Percentiles rank a stretch among this genome's conserved stretches.
These are phyloP conservation scores for Fusarium sp. DNA, from an alignment of 2,329 filamentous ascomycete genomes.

Conservation along the genomic window DNA sequence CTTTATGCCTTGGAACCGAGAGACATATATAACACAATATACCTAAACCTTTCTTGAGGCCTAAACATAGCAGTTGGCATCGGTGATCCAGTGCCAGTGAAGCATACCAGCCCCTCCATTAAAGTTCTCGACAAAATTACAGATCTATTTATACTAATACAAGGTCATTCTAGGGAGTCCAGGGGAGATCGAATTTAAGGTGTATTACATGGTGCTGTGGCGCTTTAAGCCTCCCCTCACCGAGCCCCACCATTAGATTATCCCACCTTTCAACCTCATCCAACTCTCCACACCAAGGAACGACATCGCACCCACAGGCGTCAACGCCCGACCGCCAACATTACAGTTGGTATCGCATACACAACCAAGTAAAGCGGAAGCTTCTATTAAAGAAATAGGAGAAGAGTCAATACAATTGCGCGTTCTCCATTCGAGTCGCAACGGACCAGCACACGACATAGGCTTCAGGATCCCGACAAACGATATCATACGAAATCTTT, in stretches of 20 bases:
- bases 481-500: neutral
- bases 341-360: neutral
- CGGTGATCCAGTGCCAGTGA: no score
- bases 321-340: neutral
- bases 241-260: conserved; percentile 38
- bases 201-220: conserved; percentile 24
- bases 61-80: no score
- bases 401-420: neutral
- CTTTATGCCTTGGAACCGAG: no score
- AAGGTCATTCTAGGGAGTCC: neutral
- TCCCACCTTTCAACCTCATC: conserved; percentile 37
- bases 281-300: conserved; percentile 31
- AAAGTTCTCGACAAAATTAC: no score
- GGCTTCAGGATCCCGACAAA: neutral
- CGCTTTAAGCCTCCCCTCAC: conserved; percentile 22
- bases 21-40: no score
- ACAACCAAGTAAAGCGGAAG: neutral
- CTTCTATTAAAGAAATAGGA: neutral
- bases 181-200: neutral
- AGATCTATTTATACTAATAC: neutral
- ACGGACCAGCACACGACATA: conserved; percentile 21
- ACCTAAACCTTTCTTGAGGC: no score
- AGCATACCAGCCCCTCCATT: no score
- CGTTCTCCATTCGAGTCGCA: neutral
- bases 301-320: conserved; percentile 16